A percentile compares a stretch with the other conserved stretches of the same genome.
These are phyloP conservation scores for Solanum medicagineum DNA, from an alignment of 257 asterid genomes.

Conservation along the genomic window DNA sequence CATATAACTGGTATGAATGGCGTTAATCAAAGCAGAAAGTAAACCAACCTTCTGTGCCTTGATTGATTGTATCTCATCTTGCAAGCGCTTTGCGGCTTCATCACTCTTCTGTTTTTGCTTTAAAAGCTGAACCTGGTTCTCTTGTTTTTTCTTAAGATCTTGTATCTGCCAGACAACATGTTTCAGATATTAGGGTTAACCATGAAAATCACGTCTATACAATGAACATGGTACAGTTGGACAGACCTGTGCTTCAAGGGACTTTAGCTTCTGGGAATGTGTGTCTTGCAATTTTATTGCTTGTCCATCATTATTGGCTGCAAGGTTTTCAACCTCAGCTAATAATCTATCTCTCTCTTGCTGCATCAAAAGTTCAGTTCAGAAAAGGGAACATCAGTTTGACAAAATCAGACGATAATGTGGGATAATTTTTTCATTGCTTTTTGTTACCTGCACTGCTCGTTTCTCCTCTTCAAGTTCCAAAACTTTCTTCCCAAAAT, in stretches of 20 bases:
- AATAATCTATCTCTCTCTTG: conserved; percentile 68
- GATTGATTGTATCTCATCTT: conserved; percentile 92
- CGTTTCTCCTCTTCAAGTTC: conserved; percentile 98
- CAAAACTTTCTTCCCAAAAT: conserved; percentile 77
- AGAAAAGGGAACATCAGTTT: conserved; percentile 10
- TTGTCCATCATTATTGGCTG: conserved; percentile 85
- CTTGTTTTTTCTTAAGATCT: conserved; percentile 96
- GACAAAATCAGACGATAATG: neutral
- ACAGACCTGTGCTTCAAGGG: conserved; percentile 83
- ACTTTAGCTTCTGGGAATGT: conserved; percentile 76
- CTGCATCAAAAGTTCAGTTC: conserved; percentile 24
- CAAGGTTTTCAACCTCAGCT: conserved; percentile 88
- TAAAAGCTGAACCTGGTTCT: conserved; percentile 82
- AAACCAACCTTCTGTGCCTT: conserved; percentile 82
- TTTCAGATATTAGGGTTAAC: neutral
- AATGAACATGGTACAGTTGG: conserved; percentile 19
- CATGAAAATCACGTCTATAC: neutral
- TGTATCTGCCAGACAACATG: conserved; percentile 48
- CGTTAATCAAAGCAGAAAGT: neutral
- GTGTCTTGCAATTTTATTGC: conserved; percentile 77
- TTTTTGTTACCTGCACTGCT: conserved; percentile 60
- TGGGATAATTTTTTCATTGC: neutral
- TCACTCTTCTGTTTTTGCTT: conserved; percentile 98
- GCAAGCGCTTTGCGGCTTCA: conserved; percentile 85
- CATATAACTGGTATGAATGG: neutral